Conservation (phyloP, 495 filamentous ascomycete species). For the Platismatia glauca region DNA sequence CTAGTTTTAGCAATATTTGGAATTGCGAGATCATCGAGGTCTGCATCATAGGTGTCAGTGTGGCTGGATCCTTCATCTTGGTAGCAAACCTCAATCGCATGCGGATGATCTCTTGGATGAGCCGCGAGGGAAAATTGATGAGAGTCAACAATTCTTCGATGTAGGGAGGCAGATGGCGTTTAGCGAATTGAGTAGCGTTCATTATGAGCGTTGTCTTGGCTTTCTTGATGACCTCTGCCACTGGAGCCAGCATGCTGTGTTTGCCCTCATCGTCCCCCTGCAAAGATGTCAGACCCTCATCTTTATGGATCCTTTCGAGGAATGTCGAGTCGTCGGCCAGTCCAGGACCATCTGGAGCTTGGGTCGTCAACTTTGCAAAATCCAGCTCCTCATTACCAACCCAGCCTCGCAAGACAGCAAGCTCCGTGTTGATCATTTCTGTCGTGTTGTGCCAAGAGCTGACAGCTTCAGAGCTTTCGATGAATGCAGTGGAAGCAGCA, state of each 20-base stretch:
- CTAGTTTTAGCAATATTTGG: constrained; percentile 82
- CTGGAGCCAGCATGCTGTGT: constrained; percentile 73
- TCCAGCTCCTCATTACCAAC: constrained; percentile 93
- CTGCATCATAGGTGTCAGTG: constrained; percentile 80
- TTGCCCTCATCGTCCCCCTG: constrained; percentile 56
- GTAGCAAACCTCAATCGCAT: constrained; percentile 85
- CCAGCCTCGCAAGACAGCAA: constrained; percentile 85
- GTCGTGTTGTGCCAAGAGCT: constrained; percentile 97
- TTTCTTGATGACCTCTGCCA: constrained; percentile 79
- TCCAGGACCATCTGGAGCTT: constrained; percentile 50
- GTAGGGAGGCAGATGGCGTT: constrained; percentile 89
- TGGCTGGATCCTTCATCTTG: constrained; percentile 84
- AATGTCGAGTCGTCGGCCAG: constrained; percentile 85
- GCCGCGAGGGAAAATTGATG: constrained; percentile 90
- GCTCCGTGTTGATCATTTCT: constrained; percentile 91
- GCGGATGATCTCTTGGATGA: constrained; percentile 94
- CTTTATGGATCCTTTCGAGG: constrained; percentile 94
- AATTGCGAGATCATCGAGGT: constrained; percentile 97
- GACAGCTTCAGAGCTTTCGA: constrained; percentile 73
- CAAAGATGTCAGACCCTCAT: constrained; percentile 85
- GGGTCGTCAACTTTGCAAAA: constrained; percentile 58
- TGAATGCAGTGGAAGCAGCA: constrained; percentile 63
- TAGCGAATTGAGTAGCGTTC: constrained; percentile 76
- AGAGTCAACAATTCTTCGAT: constrained; percentile 92
- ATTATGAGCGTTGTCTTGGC: constrained; percentile 85